Conservation (phyloP, 1,284 basidiomycete genomes). For the Microbotryomycetes sp. region DNA sequence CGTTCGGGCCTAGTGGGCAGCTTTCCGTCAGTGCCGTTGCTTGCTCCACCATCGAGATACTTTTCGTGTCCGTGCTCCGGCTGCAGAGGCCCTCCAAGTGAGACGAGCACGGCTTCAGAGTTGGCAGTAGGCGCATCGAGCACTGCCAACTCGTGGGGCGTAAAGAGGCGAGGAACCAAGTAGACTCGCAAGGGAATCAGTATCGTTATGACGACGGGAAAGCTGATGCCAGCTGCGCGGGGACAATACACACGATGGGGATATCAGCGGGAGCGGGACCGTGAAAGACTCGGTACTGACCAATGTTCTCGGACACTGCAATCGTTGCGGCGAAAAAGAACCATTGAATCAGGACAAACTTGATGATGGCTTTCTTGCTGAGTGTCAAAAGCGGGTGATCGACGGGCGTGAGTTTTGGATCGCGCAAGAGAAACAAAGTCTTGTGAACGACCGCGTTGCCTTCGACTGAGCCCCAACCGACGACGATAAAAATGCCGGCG, state of each 20-base stretch:
- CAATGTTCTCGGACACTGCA: slow-evolving; percentile 84
- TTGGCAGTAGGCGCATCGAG: slow-evolving; percentile 48
- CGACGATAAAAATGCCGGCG: slow-evolving; percentile 31
- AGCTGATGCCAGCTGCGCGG: slow-evolving; percentile 30
- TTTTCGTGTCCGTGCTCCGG: neutral
- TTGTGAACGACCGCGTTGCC: slow-evolving; percentile 78
- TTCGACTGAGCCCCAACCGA: slow-evolving; percentile 44
- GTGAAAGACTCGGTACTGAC: slow-evolving; percentile 44
- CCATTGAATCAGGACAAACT: slow-evolving; percentile 74
- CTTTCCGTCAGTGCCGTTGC: neutral
- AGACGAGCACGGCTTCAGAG: slow-evolving; percentile 33
- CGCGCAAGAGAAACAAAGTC: slow-evolving; percentile 72
- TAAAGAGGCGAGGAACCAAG: slow-evolving; percentile 71
- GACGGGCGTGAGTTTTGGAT: slow-evolving; percentile 55
- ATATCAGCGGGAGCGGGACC: neutral
- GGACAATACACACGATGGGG: no score
- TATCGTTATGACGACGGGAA: slow-evolving; percentile 55
- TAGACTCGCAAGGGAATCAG: slow-evolving; percentile 74
- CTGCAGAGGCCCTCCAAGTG: slow-evolving; percentile 31
- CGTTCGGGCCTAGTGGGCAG: neutral
- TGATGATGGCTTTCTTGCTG: slow-evolving; percentile 63
- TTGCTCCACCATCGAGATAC: neutral
- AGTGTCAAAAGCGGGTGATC: slow-evolving; percentile 67
- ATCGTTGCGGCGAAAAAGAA: slow-evolving; percentile 82
- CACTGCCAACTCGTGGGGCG: slow-evolving; percentile 67